Evolutionary conservation across 164 flowering plant species (phyloP), one percentile per base, ranked within the genome.

Genomic region (Akebia trifoliata): DNA sequence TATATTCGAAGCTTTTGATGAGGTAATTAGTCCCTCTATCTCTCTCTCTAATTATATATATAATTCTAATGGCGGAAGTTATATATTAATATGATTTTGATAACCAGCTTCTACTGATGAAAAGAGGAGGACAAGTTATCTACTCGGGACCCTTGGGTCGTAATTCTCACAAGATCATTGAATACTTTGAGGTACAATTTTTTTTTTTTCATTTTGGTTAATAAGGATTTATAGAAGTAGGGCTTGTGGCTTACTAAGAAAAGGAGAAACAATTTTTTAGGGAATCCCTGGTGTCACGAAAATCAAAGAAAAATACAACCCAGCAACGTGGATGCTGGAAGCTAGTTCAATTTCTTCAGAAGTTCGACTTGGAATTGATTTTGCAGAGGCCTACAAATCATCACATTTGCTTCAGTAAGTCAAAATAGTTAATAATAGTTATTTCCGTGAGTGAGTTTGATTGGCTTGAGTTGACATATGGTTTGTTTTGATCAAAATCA

Each of bases 1-100:
- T 63, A 94, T 94, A 18, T 94, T 94, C 56, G 99, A 94, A 81
- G 83, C n/a, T n/a, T n/a, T n/a, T n/a, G n/a, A n/a, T n/a, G n/a
- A n/a, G n/a, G n/a, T n/a, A n/a, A n/a, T n/a, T n/a, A n/a, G n/a
- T n/a, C n/a, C n/a, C n/a, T n/a, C n/a, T n/a, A n/a, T n/a, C n/a
- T n/a, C n/a, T n/a, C n/a, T n/a, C n/a, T n/a, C n/a, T n/a, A n/a
- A n/a, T n/a, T n/a, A n/a, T n/a, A n/a, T n/a, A n/a, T n/a, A n/a
- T n/a, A n/a, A n/a, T 40, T 11, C 4, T 17, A 4, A 34, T 34
- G 9, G 4, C 20, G 43, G n/a, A 9, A 52, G 2, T 21, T 35
- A 34, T 37, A 0, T 20, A 35, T 10, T 52, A 8, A 52, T 11
- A 34, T 7, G 14, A 31, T 34, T 34, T 52, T 20, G 14, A 34